Evolutionary conservation across 805 yeast genomes (phyloP), one percentile per base, ranked within the genome.

Genomic region (Helenozyma rhizophorensis): DNA sequence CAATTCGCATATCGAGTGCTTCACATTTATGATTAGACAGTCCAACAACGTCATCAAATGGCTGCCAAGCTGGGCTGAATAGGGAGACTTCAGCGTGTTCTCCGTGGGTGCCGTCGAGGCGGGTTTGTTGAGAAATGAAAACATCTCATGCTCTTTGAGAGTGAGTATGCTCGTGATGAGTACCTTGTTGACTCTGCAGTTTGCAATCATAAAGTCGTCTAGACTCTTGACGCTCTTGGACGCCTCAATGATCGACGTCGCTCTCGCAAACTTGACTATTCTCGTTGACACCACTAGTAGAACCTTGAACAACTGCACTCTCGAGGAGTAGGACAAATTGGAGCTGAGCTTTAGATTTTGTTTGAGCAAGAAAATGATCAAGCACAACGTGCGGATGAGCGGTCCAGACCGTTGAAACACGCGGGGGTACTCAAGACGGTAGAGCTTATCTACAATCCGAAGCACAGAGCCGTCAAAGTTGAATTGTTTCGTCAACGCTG

Each of bases 131-230:
- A 46, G 33, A 21, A 40, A 39, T 14, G 49, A 39, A 34, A 53
- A 60, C 19, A 62, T 30, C 16, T 57, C 57, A 26, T 45, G 23
- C 36, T 63, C 66, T 32, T 63, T 64, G 21, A 60, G 40, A 14
- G 46, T 39, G 2, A 65, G 50, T 25, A 65, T 40, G 32, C 47
- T 53, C n/a, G 45, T 32, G 6, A 67, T 65, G 18, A 66, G 37
- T 25, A 51, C 53, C 39, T 62, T 63, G 47, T 66, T 67, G 11
- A 64, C 45, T 27, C 47, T 53, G 42, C 62, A 66, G 38, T 62
- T 66, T 7, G 46, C 27, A 2, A 58, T 38, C 37, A 66, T 42
- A 31, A 61, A 65, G 9, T 48, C 50, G 30, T 56, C 52, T 21
- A 62, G 45, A n/a, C 32, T 30, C 10, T 48, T 45, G 11, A 55